Base-by-base conservation (phyloP, 1,139 yeast genomes). In the Pichia sp. region DNA sequence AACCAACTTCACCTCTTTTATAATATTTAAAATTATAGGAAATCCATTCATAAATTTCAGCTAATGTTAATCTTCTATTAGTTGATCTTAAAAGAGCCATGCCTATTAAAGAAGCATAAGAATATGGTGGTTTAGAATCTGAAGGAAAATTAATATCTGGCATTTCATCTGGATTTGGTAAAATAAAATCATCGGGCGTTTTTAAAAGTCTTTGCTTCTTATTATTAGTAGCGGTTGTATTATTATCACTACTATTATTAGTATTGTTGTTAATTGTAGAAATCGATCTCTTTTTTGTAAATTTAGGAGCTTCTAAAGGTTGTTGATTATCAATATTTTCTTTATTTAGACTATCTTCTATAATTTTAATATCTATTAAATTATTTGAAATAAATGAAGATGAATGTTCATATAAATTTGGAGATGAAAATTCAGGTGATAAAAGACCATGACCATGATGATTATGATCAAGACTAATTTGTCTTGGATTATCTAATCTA, bases 11-110 rank as follows among this genome's bases (percentile, higher is more conserved):
- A 51, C 86, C 86, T 51, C 78, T 79, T 53, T 83, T 79, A 64
- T 92, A 94, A 63, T 83, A 92, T 51, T 73, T 77, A 65, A 90
- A 92, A 35, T 95, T 85, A 43, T 81, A 82, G 16, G 95, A 80
- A 41, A 92, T 94, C 98, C 98, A 92, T 54, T 73, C 76, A 68
- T 92, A 92, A 43, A 92, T 94, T 59, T 89, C 96, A 0, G 97
- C 80, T 45, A 92, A 71, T 0, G 98, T 92, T 45, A 94, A 73
- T 57, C 80, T 78, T 49, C 87, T 80, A 28, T 78, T 82, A 1
- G 82, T 80, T n/a, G 95, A 81, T 50, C 95, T 80, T 52, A 92
- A 69, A 46, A 92, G 89, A 2, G 97, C 92, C 82, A 92, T 83
- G 5, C 97, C 97, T 51, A 92, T 92, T 51, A 92, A 72, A 35